phyloP scores from a whole-genome alignment of 805 yeast genomes.

The Candida tammaniensis region DNA sequence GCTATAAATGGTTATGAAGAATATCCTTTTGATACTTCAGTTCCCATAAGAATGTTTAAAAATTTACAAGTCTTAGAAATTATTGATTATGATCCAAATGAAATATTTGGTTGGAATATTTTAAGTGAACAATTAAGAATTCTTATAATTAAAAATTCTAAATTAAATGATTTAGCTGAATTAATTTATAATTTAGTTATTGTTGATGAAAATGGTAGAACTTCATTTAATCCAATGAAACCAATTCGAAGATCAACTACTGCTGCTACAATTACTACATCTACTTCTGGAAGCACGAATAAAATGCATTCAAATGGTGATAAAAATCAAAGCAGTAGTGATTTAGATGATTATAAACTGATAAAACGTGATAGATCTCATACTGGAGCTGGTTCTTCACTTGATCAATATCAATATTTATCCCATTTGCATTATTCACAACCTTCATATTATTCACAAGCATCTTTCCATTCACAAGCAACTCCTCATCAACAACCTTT shows the following conservation, averaged over 20 bases:
- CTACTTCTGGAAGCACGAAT: neutral
- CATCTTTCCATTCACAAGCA: neutral
- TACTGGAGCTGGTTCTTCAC: slow-evolving; percentile 30
- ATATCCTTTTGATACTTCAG: slow-evolving; percentile 68
- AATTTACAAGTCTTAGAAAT: slow-evolving; percentile 62
- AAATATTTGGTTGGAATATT: slow-evolving; percentile 62
- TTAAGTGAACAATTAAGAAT: slow-evolving; percentile 54
- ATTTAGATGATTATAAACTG: slow-evolving; percentile 15
- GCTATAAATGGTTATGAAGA: slow-evolving; percentile 63
- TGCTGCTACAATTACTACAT: slow-evolving; percentile 2
- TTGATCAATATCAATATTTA: slow-evolving; percentile 14
- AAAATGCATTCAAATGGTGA: too few species aligned
- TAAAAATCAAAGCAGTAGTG: too few species aligned
- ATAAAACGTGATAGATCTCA: slow-evolving; percentile 23
- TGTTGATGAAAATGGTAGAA: slow-evolving; percentile 48
- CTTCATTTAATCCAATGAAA: slow-evolving; percentile 11
- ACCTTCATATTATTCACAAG: neutral
- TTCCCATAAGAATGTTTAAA: slow-evolving; percentile 60
- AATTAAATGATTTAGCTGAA: slow-evolving; percentile 51
- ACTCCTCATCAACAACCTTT: slow-evolving; percentile 8
- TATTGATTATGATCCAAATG: slow-evolving; percentile 59
- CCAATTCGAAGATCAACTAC: slow-evolving; percentile 7
- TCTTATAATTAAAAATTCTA: slow-evolving; percentile 50
- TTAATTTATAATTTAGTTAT: slow-evolving; percentile 49
- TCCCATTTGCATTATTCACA: slow-evolving; percentile 1